A percentile compares a stretch with the other conserved stretches of the same genome.
Conservation (phyloP, 2,329 filamentous ascomycete genomes). For the Beauveria brongniartii region DNA sequence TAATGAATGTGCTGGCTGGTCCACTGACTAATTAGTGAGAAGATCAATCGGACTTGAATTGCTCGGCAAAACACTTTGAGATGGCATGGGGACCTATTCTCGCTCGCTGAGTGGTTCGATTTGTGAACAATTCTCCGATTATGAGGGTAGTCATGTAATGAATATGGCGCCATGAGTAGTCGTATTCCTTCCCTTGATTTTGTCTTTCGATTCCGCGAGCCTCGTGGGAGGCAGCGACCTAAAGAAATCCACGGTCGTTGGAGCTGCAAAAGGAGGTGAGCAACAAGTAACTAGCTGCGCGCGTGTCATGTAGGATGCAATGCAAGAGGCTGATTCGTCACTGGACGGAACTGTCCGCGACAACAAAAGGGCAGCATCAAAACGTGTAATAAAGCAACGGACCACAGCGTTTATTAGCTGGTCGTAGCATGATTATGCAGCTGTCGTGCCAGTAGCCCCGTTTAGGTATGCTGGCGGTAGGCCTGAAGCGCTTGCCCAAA, state of each 20-base stretch:
- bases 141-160: neutral
- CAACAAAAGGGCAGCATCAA: neutral
- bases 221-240: too few species aligned
- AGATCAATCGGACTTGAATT: conserved; percentile 7
- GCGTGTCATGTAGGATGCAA: neutral
- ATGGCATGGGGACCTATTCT: neutral
- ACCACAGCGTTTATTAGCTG: neutral
- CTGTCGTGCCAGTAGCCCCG: neutral
- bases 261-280: neutral
- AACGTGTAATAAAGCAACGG: neutral
- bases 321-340: neutral
- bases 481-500: neutral
- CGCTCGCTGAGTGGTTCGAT: neutral
- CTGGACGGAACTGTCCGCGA: too few species aligned
- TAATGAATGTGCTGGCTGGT: neutral
- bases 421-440: too few species aligned
- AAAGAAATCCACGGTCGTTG: neutral
- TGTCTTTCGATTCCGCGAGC: too few species aligned
- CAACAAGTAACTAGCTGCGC: neutral
- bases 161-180: too few species aligned
- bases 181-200: too few species aligned
- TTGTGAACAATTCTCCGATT: neutral
- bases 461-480: neutral
- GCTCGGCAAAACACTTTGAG: neutral
- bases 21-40: neutral